These are phyloP conservation scores for Collybiopsis confluens DNA, from an alignment of 768 basidiomycete genomes.

Conservation along the genomic window DNA sequence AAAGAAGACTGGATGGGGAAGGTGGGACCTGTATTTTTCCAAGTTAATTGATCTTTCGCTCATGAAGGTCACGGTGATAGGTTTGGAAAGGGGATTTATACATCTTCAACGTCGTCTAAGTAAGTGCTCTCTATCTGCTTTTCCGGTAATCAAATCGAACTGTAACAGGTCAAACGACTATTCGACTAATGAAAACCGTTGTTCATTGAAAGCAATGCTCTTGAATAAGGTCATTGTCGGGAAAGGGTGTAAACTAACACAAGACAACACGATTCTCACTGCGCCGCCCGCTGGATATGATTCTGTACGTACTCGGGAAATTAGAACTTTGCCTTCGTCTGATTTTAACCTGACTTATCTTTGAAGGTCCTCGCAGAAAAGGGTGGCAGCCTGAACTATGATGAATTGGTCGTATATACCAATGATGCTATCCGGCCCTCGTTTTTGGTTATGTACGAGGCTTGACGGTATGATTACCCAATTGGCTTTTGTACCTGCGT, in stretches of 20 bases:
- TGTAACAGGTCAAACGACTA: slow-evolving; percentile 60
- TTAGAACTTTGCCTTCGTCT: not conserved
- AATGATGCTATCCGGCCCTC: slow-evolving; percentile 73
- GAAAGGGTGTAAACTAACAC: slow-evolving; percentile 61
- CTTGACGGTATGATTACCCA: slow-evolving; percentile 26
- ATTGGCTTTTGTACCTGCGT: no score
- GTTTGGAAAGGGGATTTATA: slow-evolving; percentile 70
- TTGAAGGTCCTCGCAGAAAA: slow-evolving; percentile 62
- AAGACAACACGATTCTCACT: slow-evolving; percentile 51
- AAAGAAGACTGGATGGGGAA: slow-evolving; percentile 71
- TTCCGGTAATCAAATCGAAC: not conserved
- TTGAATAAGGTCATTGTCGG: slow-evolving; percentile 73
- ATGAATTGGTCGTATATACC: slow-evolving; percentile 65
- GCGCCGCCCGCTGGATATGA: slow-evolving; percentile 62
- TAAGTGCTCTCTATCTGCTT: slow-evolving; percentile 20
- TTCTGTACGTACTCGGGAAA: slow-evolving; percentile 42
- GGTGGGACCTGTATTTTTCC: slow-evolving; percentile 28
- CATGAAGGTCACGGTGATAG: slow-evolving; percentile 27
- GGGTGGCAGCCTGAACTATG: slow-evolving; percentile 64
- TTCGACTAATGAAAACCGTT: slow-evolving; percentile 53
- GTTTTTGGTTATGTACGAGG: slow-evolving; percentile 67
- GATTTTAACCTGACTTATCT: not conserved
- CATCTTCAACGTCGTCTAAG: slow-evolving; percentile 78
- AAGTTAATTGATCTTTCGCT: not conserved
- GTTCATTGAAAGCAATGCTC: slow-evolving; percentile 58